phyloP scores from a whole-genome alignment of 495 filamentous ascomycete genomes.

The Sordaria brevicollis region DNA sequence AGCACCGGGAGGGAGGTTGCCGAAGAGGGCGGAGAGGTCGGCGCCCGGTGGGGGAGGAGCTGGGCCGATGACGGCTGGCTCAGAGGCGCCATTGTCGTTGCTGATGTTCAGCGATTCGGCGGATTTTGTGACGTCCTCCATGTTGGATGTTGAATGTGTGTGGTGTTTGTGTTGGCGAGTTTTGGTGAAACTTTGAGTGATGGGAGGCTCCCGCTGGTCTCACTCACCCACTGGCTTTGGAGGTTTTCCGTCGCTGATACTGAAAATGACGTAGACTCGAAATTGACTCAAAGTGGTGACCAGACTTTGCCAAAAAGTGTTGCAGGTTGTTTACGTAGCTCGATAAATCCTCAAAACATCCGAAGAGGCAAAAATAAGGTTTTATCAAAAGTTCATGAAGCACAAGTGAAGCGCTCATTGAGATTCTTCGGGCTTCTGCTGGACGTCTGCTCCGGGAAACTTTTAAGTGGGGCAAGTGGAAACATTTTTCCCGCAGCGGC shows the following conservation, averaged over 20 bases:
- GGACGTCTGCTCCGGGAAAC: neutral
- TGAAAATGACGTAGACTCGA: neutral
- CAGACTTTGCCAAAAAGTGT: neutral
- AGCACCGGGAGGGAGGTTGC: slow-evolving; percentile 43
- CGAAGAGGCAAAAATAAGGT: neutral
- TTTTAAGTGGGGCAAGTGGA: neutral
- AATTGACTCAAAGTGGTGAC: neutral
- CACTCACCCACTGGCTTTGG: neutral
- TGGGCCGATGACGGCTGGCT: slow-evolving; percentile 3
- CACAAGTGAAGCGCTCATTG: neutral
- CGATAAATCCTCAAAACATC: neutral
- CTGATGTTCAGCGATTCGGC: slow-evolving; percentile 3
- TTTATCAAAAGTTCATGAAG: neutral
- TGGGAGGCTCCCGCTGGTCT: neutral
- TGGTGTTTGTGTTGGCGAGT: neutral
- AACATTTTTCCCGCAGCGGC: neutral
- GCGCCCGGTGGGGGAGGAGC: slow-evolving; percentile 8
- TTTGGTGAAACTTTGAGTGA: neutral
- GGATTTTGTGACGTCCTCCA: slow-evolving; percentile 8
- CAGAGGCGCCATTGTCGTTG: neutral
- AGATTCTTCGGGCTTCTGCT: neutral
- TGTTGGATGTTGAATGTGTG: slow-evolving; percentile 1
- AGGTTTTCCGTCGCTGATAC: neutral
- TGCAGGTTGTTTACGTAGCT: neutral
- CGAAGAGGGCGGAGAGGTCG: slow-evolving; percentile 14